phyloP scores from a whole-genome alignment of 768 basidiomycete genomes.

The Lentinula lateritia region DNA sequence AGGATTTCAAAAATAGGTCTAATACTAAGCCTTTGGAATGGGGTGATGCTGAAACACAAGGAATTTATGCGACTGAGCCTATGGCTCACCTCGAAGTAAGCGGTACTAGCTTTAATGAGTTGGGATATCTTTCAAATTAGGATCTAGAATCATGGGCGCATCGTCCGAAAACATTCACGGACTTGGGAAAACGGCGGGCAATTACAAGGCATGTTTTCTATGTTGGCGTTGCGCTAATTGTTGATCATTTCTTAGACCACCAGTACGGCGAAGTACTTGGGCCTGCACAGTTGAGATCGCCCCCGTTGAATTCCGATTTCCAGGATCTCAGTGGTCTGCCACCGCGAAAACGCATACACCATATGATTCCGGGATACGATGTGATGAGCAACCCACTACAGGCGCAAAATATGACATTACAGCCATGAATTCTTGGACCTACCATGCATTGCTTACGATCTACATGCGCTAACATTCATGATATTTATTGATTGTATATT shows the following conservation, averaged over 20 bases:
- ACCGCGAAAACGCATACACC: slow-evolving; percentile 62
- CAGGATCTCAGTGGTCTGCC: slow-evolving; percentile 50
- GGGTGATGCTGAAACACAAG: slow-evolving; percentile 36
- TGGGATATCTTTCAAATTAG: not conserved
- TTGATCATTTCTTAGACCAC: slow-evolving; percentile 20
- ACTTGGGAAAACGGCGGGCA: slow-evolving; percentile 54
- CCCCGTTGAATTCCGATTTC: slow-evolving; percentile 14
- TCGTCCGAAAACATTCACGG: slow-evolving; percentile 52
- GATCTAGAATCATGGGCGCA: slow-evolving; percentile 2
- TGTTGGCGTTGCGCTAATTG: not conserved
- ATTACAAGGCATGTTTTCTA: slow-evolving; percentile 30
- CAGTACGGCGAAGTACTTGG: slow-evolving; percentile 40
- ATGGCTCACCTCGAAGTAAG: slow-evolving; percentile 41
- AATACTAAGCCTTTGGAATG: slow-evolving; percentile 41
- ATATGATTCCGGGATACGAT: slow-evolving; percentile 57
- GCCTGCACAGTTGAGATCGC: slow-evolving; percentile 7
- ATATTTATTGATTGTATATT: slow-evolving; percentile 6
- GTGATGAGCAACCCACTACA: slow-evolving; percentile 50
- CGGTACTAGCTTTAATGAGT: not conserved
- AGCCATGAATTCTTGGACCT: slow-evolving; percentile 31
- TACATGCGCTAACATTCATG: slow-evolving; percentile 7
- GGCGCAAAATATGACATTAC: slow-evolving; percentile 49
- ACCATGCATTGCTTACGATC: slow-evolving; percentile 7
- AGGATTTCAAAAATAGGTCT: slow-evolving; percentile 38
- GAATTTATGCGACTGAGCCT: slow-evolving; percentile 36